phyloP scores from a whole-genome alignment of 2,329 filamentous ascomycete genomes.

The Stenocarpella maydis region DNA sequence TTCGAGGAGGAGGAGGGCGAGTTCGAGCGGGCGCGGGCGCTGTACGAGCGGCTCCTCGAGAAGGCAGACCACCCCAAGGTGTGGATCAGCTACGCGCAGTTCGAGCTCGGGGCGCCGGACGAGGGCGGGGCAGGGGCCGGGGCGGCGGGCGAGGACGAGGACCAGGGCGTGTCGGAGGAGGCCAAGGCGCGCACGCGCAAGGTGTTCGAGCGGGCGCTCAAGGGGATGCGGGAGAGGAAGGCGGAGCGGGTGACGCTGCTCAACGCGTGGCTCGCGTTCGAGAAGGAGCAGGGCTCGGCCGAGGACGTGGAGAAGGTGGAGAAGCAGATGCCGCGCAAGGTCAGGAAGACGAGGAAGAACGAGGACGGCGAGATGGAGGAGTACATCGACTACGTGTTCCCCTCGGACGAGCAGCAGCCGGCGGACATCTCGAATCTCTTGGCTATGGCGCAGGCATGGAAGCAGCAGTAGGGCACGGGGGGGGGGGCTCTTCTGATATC shows the following conservation, averaged over 20 bases:
- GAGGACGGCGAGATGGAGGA: conserved; percentile 96
- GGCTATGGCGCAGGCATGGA: conserved; percentile 89
- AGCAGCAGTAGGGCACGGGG: conserved; percentile 58
- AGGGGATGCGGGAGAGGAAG: conserved; percentile 88
- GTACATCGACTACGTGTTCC: conserved; percentile 97
- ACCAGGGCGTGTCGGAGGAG: conserved; percentile 78
- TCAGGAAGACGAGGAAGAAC: conserved; percentile 90
- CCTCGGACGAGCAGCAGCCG: conserved; percentile 88
- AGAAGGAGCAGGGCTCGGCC: conserved; percentile 79
- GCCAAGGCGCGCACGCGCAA: conserved; percentile 84
- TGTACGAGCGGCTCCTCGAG: conserved; percentile 90
- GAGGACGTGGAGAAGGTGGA: conserved; percentile 84
- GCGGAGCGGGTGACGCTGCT: conserved; percentile 93
- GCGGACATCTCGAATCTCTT: conserved; percentile 85
- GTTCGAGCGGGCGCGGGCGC: conserved; percentile 79
- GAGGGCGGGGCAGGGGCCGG: conserved; percentile 65
- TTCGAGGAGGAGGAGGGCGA: conserved; percentile 97
- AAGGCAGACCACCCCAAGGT: conserved; percentile 99
- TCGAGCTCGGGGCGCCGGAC: conserved; percentile 94
- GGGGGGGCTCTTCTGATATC: background rate
- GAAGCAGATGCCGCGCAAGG: conserved; percentile 90
- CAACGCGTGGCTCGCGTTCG: conserved; percentile 92
- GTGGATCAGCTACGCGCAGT: conserved; percentile 98
- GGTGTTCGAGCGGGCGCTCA: conserved; percentile 86
- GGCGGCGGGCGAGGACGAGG: conserved; percentile 68